phyloP scores from a whole-genome alignment of 805 yeast species.

The Candida sithepensis region DNA sequence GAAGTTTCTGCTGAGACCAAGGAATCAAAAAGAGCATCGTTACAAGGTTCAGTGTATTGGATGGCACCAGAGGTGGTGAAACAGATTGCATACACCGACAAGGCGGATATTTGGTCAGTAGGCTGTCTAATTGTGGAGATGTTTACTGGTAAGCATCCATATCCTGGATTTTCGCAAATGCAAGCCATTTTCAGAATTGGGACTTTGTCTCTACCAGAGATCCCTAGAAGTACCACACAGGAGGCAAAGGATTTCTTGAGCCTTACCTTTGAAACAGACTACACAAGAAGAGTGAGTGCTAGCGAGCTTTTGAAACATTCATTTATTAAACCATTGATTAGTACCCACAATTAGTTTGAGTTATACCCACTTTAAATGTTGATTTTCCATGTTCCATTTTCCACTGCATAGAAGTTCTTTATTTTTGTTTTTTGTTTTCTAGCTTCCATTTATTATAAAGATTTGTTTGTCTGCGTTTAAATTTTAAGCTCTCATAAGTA shows the following conservation, averaged over 20 bases:
- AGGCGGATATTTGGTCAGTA: conserved; percentile 96
- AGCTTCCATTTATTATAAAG: no score
- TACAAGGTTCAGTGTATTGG: conserved; percentile 97
- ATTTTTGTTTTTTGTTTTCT: no score
- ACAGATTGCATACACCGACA: conserved; percentile 84
- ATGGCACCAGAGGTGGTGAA: conserved; percentile 99
- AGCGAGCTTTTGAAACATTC: conserved; percentile 60
- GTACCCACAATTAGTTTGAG: conserved; percentile 35
- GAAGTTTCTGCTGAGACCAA: conserved; percentile 36
- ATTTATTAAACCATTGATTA: conserved; percentile 49
- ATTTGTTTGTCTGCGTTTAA: no score
- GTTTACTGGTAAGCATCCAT: conserved; percentile 96
- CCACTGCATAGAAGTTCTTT: no score
- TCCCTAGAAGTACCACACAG: conserved; percentile 69
- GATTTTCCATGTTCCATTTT: neutral
- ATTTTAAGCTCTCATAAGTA: no score
- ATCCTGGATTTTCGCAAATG: conserved; percentile 92
- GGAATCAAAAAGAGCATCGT: conserved; percentile 64
- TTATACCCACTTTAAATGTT: neutral
- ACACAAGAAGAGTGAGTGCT: conserved; percentile 70
- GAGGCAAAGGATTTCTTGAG: conserved; percentile 65
- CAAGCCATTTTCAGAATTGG: conserved; percentile 96
- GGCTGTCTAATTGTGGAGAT: conserved; percentile 93
- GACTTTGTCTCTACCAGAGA: conserved; percentile 71
- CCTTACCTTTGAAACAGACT: conserved; percentile 72